Base-by-base conservation (phyloP, 441 rosid species). In the Gossypium schwendimanii region DNA sequence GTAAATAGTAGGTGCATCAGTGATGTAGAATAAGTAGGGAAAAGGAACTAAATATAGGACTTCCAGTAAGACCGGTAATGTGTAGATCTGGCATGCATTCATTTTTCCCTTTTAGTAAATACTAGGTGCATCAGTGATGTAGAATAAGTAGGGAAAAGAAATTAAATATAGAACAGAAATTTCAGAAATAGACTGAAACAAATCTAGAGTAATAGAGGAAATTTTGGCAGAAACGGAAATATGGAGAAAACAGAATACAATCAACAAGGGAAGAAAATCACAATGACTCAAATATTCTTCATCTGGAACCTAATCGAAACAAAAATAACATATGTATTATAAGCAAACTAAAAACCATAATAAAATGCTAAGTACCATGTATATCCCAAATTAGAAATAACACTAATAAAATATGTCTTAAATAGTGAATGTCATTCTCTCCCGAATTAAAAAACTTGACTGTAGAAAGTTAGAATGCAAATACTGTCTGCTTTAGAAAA, bases 41-140 rank as follows among this genome's bases (percentile, higher is more conserved):
- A 26, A 26, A 26, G 4, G 2, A 23, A 24, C 3, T 24, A 24
- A 2, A 24, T 24, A 24, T 24, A 81, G 98, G 98, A 79, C 92
- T 94, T 77, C 98, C 98, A 65, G 72, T 92, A 31, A 88, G 97
- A 79, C 84, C 39, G 88, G 98, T 90, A 85, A 81, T 81, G 71
- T 67, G 57, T 62, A 7, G 66, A 47, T 44, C 33, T 21, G 69
- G 69, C 50, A 39, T 63, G 68, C 50, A 41, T 39, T 63, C 45
- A 17, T 44, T 44, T 41, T 64, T 23, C 10, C 15, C 31, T 63
- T 63, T 39, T 18, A 39, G 2, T 17, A 17, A 63, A 20, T 39
- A 63, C 15, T 10, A 6, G 26, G 52, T 44, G 12, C 20, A 12
- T 45, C 55, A 64, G 5, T 64, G 28, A 36, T 17, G 49, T 17